Conservation (phyloP, 2,329 filamentous ascomycete species). For the Acrocalymma vagum region DNA sequence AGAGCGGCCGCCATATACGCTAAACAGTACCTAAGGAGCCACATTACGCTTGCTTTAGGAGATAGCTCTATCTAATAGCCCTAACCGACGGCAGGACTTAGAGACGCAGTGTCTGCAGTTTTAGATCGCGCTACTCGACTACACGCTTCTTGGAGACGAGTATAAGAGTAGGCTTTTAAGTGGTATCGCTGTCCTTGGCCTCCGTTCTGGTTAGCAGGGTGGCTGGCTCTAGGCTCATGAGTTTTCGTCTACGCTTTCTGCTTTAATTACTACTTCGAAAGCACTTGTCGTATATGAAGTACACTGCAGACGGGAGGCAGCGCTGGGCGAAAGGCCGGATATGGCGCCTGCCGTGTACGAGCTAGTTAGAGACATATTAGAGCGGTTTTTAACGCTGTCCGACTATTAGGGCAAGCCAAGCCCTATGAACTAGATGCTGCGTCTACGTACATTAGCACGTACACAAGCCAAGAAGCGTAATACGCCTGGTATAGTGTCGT, state of each 20-base stretch:
- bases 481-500: neutral
- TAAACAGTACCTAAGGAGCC: neutral
- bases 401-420: slow-evolving; percentile 1
- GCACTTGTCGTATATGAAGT: neutral
- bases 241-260: slow-evolving; percentile 3
- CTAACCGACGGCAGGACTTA: no score
- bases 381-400: slow-evolving; percentile 4
- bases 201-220: neutral
- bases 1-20: neutral
- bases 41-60: neutral
- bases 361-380: slow-evolving; percentile 4
- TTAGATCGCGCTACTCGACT: neutral
- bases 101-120: neutral
- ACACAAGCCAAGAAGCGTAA: neutral
- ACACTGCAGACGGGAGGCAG: neutral
- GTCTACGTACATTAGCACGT: slow-evolving; percentile 1
- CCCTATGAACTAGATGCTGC: slow-evolving; percentile 5
- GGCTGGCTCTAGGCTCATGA: neutral
- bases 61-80: no score
- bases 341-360: neutral
- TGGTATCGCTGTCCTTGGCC: neutral
- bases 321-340: no score
- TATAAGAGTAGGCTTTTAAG: neutral
- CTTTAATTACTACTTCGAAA: slow-evolving; percentile 4
- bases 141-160: neutral